phyloP scores from a whole-genome alignment of 1,139 yeast species.

The Entelexis paramagnoliae region DNA sequence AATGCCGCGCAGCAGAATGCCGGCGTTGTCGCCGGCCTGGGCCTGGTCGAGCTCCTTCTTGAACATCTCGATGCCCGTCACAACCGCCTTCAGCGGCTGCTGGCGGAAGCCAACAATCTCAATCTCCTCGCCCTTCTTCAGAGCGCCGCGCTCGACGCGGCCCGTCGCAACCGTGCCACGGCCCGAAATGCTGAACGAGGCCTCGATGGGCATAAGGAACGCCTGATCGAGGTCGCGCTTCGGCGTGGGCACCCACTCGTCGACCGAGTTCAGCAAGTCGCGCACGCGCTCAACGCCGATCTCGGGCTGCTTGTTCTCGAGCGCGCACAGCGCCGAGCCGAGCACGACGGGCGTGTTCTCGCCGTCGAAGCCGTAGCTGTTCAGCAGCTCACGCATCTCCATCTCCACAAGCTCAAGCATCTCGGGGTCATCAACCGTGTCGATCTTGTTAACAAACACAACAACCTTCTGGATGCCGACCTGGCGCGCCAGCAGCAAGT shows the following conservation, averaged over 20 bases:
- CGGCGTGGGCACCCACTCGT: conserved; percentile 92
- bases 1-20: conserved; percentile 93
- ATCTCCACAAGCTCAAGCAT: conserved; percentile 99
- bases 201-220: conserved; percentile 95
- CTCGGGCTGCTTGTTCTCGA: conserved; percentile 80
- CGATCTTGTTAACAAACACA: conserved; percentile 96
- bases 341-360: conserved; percentile 94
- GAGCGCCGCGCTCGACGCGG: conserved; percentile 94
- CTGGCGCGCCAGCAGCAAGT: conserved; percentile 94
- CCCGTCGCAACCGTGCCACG: conserved; percentile 99
- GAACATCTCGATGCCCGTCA: conserved; percentile 98
- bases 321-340: conserved; percentile 98
- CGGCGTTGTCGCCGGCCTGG: conserved; percentile 99
- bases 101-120: conserved; percentile 91
- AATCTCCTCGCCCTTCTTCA: conserved; percentile 96
- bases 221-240: conserved; percentile 92
- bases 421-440: conserved; percentile 95
- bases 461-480: conserved; percentile 97
- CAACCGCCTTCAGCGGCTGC: conserved; percentile 82
- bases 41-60: conserved; percentile 96
- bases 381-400: conserved; percentile 97
- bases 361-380: conserved; percentile 92
- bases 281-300: conserved; percentile 80
- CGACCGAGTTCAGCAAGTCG: conserved; percentile 84
- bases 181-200: conserved; percentile 95